Evolutionary conservation across 2,329 filamentous ascomycete species (phyloP), one percentile per base, ranked within the genome.

Genomic region (Eurotiales sp.): DNA sequence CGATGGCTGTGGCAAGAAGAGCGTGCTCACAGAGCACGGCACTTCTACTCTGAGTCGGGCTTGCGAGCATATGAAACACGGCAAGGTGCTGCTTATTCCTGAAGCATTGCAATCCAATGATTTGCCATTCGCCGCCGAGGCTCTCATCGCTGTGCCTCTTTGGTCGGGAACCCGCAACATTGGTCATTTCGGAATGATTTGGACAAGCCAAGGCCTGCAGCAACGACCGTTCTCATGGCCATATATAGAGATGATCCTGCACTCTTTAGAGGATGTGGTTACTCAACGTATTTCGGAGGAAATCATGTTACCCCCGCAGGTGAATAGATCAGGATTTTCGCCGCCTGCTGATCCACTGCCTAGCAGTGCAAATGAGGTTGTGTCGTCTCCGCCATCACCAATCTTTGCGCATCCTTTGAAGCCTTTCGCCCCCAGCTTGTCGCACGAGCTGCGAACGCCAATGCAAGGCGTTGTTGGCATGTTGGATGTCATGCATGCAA

Each of bases 391-490:
- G 50, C 76, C 78, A 19, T 72, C 83, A 21, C 78, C 81, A 5
- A 75, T 70, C 43, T 62, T 77, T 5, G 76, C 81, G 2, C 84
- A 87, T 55, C 85, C 83, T 2, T 71, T 88, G 15, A 85, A 86
- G 61, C 84, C 85, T 0, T 88, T 86, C 62, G 85, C 85, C n/a
- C 78, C 84, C 55, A 87, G 82, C 61, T 68, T 88, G 27, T 88
- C 85, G 0, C 85, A 88, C 58, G 85, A 88, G 62, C 66, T 88
- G 42, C 75, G 85, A 55, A 88, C 85, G 3, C 85, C 85, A 1
- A 87, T 88, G 84, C 85, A 88, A 65, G 85, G 85, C 37, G 83
- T 88, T 6, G 84, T 88, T 12, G 85, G 85, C 6, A 88, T 88
- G 85, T 70, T 88, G 39, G 85, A 88, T 68, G 83, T 88, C 54